Base-by-base conservation (phyloP, 208 protist genomes). In the Trypanosoma boissoni region DNA sequence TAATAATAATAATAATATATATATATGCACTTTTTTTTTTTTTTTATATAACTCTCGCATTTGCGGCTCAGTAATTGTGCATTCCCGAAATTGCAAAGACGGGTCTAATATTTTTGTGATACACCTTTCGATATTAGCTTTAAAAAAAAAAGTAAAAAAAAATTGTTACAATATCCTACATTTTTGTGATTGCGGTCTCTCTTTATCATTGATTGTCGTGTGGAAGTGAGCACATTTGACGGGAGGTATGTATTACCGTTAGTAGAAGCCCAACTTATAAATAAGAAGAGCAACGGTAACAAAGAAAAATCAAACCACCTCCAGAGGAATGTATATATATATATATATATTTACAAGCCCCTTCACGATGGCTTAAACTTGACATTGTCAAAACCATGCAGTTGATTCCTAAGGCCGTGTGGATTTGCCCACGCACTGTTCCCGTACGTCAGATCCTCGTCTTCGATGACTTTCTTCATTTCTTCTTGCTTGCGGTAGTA, bases 401-500 rank as follows among this genome's bases (percentile, higher is more conserved):
- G 68, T 59, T 94, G 86, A 34, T 78, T 86, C 56, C 94, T 95
- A 3, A 97, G 68, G 10, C 83, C 86, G 12, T 80, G 84, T 18
- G 92, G 83, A 64, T 97, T 79, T 0, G 92, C 90, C 92, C 92
- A 97, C 42, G 76, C 83, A 53, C 88, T 94, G 72, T 95, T 96
- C 31, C 70, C 80, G 58, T 83, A 96, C 2, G 73, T 78, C 29
- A 94, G 77, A 57, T 97, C 92, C 31, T 94, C 89, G 54, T 97
- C 92, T 54, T 95, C 89, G 0, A 93, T 61, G 18, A 97, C 29
- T 67, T 97, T 96, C 71, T 97, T 97, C 70, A 84, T 83, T 51
- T 97, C 90, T 62, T 97, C 92, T 64, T 97, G 94, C 56, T 97
- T 96, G 14, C 74, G 74, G 63, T 92, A 91, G 70, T 83, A 97